Conservation (phyloP, 176 grass and related monocot genomes). For the Thinopyrum elongatum region DNA sequence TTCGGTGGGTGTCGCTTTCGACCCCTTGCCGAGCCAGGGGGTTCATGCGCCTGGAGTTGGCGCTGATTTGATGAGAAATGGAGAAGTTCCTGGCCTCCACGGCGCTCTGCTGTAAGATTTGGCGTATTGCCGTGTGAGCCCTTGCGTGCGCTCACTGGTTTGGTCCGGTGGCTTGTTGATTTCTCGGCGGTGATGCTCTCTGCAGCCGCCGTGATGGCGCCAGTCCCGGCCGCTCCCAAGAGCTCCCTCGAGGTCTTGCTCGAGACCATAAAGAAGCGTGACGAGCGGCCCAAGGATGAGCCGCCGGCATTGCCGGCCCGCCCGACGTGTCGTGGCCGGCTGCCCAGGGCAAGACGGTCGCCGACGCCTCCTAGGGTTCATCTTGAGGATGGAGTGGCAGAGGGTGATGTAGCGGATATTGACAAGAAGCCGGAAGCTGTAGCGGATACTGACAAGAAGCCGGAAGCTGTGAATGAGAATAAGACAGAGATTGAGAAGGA, state of each 20-base stretch:
- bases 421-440: constrained; percentile 31
- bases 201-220: constrained; percentile 41
- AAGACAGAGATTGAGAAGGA: neutral
- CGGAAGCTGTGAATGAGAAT: constrained; percentile 8
- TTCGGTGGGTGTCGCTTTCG: constrained; percentile 25
- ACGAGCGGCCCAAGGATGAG: constrained; percentile 70
- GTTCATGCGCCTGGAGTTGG: constrained; percentile 10
- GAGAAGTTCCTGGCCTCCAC: constrained; percentile 19
- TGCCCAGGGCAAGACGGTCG: constrained; percentile 60
- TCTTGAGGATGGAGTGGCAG: constrained; percentile 44
- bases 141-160: constrained; percentile 20
- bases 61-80: constrained; percentile 29
- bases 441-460: constrained; percentile 30
- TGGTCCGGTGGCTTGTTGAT: constrained; percentile 37
- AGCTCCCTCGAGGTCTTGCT: constrained; percentile 99
- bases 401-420: constrained; percentile 19
- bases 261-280: constrained; percentile 67
- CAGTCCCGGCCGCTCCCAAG: constrained; percentile 32
- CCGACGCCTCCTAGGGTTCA: constrained; percentile 46
- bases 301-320: constrained; percentile 84
- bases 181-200: constrained; percentile 41
- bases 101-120: constrained; percentile 33
- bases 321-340: constrained; percentile 68
- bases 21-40: constrained; percentile 25
- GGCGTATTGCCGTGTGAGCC: constrained; percentile 33